Evolutionary conservation across 768 basidiomycete genomes (phyloP).

Genomic region (Grammothele lineata): DNA sequence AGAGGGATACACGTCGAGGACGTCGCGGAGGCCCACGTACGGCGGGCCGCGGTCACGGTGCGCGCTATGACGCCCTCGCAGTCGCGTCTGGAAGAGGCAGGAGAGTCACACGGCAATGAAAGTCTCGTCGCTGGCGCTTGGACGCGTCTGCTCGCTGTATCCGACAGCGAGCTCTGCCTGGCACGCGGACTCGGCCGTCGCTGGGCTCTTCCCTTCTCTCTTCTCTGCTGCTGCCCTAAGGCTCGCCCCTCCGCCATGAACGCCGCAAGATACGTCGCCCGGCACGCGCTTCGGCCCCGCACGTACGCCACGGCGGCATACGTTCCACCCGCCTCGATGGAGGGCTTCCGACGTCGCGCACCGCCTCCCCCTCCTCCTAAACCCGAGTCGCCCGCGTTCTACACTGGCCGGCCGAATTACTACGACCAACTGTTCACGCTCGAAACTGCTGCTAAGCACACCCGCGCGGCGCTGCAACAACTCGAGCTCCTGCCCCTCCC

Average conservation of each 20-base stretch:
- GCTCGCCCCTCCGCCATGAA: slow-evolving; percentile 17
- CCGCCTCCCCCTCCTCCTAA: slow-evolving; percentile 16
- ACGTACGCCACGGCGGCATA: slow-evolving; percentile 23
- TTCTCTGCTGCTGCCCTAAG: too few relatives aligned
- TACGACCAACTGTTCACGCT: slow-evolving; percentile 68
- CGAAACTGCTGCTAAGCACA: slow-evolving; percentile 54
- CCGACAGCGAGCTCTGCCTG: slow-evolving; percentile 11
- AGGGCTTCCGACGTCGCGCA: slow-evolving; percentile 6
- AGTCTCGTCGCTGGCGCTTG: slow-evolving; percentile 5
- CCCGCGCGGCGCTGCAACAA: slow-evolving; percentile 55
- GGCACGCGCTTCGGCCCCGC: slow-evolving; percentile 9
- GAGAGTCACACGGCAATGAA: slow-evolving; percentile 12
- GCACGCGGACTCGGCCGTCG: slow-evolving; percentile 3
- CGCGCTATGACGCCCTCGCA: slow-evolving; percentile 7
- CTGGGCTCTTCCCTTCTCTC: background rate
- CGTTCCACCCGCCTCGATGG: slow-evolving; percentile 28
- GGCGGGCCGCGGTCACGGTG: slow-evolving; percentile 2
- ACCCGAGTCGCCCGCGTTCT: slow-evolving; percentile 77
- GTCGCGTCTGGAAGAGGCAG: slow-evolving; percentile 7
- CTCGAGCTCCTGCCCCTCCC: slow-evolving; percentile 80
- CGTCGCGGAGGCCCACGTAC: background rate
- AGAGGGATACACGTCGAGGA: slow-evolving; percentile 1
- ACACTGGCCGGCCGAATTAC: slow-evolving; percentile 73
- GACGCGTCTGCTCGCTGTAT: slow-evolving; percentile 5
- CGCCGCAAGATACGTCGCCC: slow-evolving; percentile 8